Conservation (phyloP, 371 early-diverging fungal species). For the Actinomucor elegans region DNA sequence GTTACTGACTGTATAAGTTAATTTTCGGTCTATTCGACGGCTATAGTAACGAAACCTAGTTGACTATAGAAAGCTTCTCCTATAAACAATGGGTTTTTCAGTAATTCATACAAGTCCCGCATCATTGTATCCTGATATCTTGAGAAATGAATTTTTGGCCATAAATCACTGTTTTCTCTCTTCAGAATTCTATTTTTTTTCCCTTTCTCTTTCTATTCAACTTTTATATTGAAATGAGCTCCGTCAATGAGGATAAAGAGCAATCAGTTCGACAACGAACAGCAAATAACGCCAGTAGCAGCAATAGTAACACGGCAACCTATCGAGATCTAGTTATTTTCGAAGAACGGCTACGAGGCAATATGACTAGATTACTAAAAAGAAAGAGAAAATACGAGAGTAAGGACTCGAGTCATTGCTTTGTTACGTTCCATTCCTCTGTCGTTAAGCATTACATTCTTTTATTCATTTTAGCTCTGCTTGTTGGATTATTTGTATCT, state of each 20-base stretch:
- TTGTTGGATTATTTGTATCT: constrained; percentile 28
- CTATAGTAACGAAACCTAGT: too few species aligned
- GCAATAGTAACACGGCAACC: constrained; percentile 38
- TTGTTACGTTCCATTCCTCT: too few species aligned
- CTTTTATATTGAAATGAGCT: not conserved
- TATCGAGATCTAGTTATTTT: constrained; percentile 70
- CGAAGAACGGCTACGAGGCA: constrained; percentile 65
- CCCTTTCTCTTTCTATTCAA: not conserved
- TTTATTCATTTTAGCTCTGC: constrained; percentile 28
- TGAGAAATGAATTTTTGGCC: too few species aligned
- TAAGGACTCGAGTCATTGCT: too few species aligned
- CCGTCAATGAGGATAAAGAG: not conserved
- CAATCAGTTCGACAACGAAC: not conserved
- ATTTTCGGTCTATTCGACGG: too few species aligned
- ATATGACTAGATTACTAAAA: constrained; percentile 54
- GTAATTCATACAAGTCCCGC: too few species aligned
- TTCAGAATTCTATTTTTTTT: not conserved
- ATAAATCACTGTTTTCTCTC: too few species aligned
- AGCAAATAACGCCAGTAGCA: constrained; percentile 1
- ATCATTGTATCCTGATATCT: too few species aligned
- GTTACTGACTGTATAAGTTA: too few species aligned
- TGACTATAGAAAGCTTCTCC: too few species aligned
- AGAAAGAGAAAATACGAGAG: constrained; percentile 69
- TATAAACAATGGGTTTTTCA: too few species aligned
- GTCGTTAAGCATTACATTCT: not conserved